A percentile compares a stretch with the other conserved stretches of the same genome.
These are phyloP conservation scores for Komagataella ulmi DNA, from an alignment of 805 yeast species.

Conservation along the genomic window DNA sequence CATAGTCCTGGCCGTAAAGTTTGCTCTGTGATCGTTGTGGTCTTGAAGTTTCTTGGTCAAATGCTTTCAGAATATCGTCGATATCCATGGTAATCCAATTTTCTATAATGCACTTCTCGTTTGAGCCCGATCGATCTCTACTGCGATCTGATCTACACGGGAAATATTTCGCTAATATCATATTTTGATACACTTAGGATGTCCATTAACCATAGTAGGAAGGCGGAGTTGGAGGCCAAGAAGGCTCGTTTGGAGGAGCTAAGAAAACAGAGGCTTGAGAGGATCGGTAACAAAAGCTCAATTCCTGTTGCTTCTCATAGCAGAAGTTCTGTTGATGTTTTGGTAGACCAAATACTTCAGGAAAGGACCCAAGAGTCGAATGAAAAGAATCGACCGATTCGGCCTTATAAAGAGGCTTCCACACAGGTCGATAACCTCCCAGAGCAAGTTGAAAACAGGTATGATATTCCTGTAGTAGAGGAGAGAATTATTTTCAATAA, in stretches of 20 bases:
- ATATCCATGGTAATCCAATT: slow-evolving; percentile 29
- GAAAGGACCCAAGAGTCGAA: neutral
- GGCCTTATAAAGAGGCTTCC: neutral
- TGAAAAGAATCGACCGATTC: neutral
- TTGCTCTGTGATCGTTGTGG: slow-evolving; percentile 11
- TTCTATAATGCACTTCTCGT: neutral
- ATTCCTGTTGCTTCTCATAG: neutral
- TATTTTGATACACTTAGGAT: neutral
- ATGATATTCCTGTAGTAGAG: slow-evolving; percentile 2
- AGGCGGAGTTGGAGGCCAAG: slow-evolving; percentile 30
- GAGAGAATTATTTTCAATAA: slow-evolving; percentile 3
- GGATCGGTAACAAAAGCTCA: slow-evolving; percentile 8
- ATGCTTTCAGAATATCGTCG: slow-evolving; percentile 58
- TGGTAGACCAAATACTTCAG: neutral
- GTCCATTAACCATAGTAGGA: neutral
- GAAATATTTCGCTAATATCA: neutral
- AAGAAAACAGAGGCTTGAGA: slow-evolving; percentile 28
- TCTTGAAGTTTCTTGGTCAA: slow-evolving; percentile 27
- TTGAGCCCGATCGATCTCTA: neutral
- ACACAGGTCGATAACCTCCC: neutral
- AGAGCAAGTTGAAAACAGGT: slow-evolving; percentile 3
- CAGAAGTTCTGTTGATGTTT: neutral
- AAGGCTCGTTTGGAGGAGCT: slow-evolving; percentile 35
- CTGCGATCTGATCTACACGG: neutral
- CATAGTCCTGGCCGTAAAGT: slow-evolving; percentile 22